Conservation (phyloP, 2,329 filamentous ascomycete genomes). For the Calonectria crousiana region DNA sequence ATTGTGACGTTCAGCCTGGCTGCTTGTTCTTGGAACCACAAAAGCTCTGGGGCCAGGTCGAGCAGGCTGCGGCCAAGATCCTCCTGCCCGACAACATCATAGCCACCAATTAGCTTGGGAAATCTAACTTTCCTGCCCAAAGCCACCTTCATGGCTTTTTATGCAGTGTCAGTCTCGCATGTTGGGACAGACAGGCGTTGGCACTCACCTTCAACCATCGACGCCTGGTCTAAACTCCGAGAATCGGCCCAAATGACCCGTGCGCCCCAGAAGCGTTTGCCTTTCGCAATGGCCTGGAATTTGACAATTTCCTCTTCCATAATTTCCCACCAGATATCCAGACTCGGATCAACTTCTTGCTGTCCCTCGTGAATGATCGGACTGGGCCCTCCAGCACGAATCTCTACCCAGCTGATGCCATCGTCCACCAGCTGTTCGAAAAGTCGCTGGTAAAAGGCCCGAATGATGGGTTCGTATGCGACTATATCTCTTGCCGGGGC, state of each 20-base stretch:
- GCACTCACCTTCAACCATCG: neutral
- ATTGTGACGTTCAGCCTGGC: conserved; percentile 44
- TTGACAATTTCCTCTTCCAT: neutral
- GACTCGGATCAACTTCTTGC: neutral
- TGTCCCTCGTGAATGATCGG: neutral
- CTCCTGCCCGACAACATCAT: conserved; percentile 7
- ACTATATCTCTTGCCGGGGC: neutral
- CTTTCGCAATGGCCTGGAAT: conserved; percentile 2
- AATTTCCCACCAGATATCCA: conserved; percentile 13
- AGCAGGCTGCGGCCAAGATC: neutral
- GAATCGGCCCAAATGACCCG: conserved; percentile 10
- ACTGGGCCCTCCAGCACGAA: neutral
- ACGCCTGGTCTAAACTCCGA: neutral
- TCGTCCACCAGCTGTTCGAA: conserved; percentile 2
- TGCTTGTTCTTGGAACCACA: conserved; percentile 5
- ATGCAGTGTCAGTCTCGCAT: neutral
- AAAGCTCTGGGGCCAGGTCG: conserved; percentile 1
- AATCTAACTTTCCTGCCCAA: conserved; percentile 4
- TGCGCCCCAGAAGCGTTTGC: conserved; percentile 1
- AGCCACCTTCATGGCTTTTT: conserved; percentile 5
- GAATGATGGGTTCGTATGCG: conserved; percentile 3
- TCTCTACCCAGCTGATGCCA: conserved; percentile 9
- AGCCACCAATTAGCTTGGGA: neutral
- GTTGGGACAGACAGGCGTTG: neutral
- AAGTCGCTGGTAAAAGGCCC: neutral